Evolutionary conservation across 805 yeast genomes (phyloP).

Genomic region (Ogataea wickerhamii): DNA sequence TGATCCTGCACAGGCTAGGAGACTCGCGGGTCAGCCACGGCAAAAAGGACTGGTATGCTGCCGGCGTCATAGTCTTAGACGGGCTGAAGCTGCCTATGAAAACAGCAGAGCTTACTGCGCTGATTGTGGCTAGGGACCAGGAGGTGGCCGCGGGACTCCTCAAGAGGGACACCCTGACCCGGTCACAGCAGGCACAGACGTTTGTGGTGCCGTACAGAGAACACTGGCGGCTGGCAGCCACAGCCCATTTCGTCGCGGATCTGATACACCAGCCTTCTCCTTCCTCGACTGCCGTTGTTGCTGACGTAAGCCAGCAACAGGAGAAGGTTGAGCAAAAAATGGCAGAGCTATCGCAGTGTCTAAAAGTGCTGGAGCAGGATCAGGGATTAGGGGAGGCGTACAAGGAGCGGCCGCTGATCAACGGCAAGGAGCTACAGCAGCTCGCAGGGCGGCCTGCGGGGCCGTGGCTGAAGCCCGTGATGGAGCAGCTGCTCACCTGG

Average conservation of each 20-base stretch:
- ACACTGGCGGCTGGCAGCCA: slow-evolving; percentile 43
- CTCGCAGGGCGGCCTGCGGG: slow-evolving; percentile 67
- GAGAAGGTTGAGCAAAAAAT: slow-evolving; percentile 27
- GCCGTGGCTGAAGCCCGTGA: slow-evolving; percentile 70
- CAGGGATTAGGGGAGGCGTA: slow-evolving; percentile 42
- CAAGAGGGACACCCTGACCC: slow-evolving; percentile 29
- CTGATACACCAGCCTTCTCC: too few species aligned
- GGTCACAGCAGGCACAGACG: slow-evolving; percentile 60
- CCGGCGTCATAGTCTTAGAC: slow-evolving; percentile 55
- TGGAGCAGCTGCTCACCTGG: slow-evolving; percentile 60
- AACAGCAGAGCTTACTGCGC: slow-evolving; percentile 50
- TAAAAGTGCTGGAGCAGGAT: slow-evolving; percentile 30
- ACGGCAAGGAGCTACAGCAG: slow-evolving; percentile 65
- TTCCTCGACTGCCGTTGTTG: too few species aligned
- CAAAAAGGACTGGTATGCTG: slow-evolving; percentile 35
- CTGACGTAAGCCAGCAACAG: slow-evolving; percentile 13
- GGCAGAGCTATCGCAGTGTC: slow-evolving; percentile 25
- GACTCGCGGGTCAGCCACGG: slow-evolving; percentile 30
- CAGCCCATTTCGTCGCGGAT: slow-evolving; percentile 19
- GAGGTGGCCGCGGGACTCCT: slow-evolving; percentile 29
- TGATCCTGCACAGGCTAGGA: slow-evolving; percentile 50
- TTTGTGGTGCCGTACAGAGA: slow-evolving; percentile 50
- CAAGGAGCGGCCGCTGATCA: slow-evolving; percentile 59
- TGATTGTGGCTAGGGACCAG: slow-evolving; percentile 36
- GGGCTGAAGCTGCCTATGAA: slow-evolving; percentile 64